These are phyloP conservation scores for Fusarium annulatum DNA, from an alignment of 2,329 filamentous ascomycete species.

Conservation along the genomic window DNA sequence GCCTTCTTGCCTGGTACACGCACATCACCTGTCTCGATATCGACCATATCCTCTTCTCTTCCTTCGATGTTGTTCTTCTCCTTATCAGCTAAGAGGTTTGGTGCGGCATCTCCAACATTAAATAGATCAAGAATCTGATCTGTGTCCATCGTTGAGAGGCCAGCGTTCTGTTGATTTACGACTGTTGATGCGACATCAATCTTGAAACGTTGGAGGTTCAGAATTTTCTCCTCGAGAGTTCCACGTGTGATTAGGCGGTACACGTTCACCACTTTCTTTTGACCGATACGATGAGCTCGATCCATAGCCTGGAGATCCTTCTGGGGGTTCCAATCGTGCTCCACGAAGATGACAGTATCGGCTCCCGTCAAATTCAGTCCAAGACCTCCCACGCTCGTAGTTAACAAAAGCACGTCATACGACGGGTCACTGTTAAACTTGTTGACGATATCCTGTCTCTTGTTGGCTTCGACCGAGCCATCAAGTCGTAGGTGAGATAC, in stretches of 20 bases:
- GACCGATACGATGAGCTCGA: conserved; percentile 95
- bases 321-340: conserved; percentile 99
- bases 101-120: conserved; percentile 84
- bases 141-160: conserved; percentile 94
- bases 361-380: conserved; percentile 96
- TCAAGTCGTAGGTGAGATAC: conserved; percentile 96
- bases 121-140: conserved; percentile 98
- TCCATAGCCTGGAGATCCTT: conserved; percentile 99
- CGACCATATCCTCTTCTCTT: conserved; percentile 87
- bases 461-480: conserved; percentile 89
- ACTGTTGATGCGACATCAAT: conserved; percentile 98
- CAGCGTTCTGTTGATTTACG: conserved; percentile 98
- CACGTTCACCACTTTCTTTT: conserved; percentile 99
- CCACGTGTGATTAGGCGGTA: conserved; percentile 96
- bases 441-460: conserved; percentile 97
- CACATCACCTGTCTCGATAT: conserved; percentile 91
- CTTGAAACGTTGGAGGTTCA: conserved; percentile 98
- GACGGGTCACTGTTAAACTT: conserved; percentile 98
- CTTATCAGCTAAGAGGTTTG: conserved; percentile 72
- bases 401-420: conserved; percentile 92
- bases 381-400: conserved; percentile 93
- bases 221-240: conserved; percentile 97
- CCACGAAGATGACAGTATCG: conserved; percentile 98
- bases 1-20: conserved; percentile 97
- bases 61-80: conserved; percentile 68